These are phyloP conservation scores for Bonia amplexicaulis DNA, from an alignment of 176 grass and related monocot species.

Conservation along the genomic window DNA sequence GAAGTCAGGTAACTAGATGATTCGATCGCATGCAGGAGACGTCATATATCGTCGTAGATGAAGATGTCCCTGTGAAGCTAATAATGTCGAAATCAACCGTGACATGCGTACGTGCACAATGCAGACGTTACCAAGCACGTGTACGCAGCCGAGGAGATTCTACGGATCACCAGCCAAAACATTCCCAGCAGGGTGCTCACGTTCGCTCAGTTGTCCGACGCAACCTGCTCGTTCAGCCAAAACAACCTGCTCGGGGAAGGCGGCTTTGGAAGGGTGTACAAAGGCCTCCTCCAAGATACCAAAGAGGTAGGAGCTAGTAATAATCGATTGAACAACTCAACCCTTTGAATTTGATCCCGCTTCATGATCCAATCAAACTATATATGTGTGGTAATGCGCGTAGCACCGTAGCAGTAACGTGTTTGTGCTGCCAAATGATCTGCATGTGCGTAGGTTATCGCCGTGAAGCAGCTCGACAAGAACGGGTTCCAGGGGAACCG, in stretches of 20 bases:
- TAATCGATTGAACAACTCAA: neutral
- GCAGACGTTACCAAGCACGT: constrained; percentile 52
- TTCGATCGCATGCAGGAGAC: too few relatives aligned
- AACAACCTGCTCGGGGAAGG: constrained; percentile 75
- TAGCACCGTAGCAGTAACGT: neutral
- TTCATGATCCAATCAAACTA: neutral
- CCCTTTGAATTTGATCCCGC: neutral
- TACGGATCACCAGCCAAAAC: constrained; percentile 55
- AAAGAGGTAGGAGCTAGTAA: constrained; percentile 21
- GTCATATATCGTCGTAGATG: neutral
- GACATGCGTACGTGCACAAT: neutral
- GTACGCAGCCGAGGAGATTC: constrained; percentile 58
- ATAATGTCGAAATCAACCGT: neutral
- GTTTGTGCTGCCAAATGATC: neutral
- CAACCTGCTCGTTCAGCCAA: constrained; percentile 57
- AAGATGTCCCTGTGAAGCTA: neutral
- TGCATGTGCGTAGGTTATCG: constrained; percentile 28
- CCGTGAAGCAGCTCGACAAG: constrained; percentile 78
- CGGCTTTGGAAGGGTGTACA: constrained; percentile 84
- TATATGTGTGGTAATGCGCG: too few relatives aligned
- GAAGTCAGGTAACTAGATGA: constrained; percentile 32
- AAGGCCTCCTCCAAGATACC: constrained; percentile 44
- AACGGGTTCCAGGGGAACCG: constrained; percentile 70
- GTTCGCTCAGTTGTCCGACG: constrained; percentile 42
- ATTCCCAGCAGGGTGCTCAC: constrained; percentile 63